These are phyloP conservation scores for Beta lomatogona DNA, from an alignment of 179 eudicot genomes.

Conservation along the genomic window DNA sequence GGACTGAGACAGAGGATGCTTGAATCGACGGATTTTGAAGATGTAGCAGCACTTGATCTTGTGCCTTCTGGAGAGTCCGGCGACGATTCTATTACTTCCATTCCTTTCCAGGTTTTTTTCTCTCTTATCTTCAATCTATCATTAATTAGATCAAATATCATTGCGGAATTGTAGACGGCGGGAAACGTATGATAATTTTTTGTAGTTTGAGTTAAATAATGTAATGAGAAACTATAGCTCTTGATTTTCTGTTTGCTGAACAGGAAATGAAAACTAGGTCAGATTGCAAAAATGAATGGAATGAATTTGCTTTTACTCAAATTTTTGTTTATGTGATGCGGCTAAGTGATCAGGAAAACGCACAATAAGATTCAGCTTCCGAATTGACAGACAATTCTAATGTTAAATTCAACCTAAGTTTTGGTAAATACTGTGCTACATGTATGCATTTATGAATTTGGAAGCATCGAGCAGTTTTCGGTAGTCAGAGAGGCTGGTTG, in stretches of 20 bases:
- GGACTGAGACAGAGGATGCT: too few relatives aligned
- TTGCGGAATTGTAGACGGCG: background rate
- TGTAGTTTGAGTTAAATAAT: background rate
- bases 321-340: background rate
- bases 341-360: background rate
- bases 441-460: background rate
- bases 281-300: background rate
- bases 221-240: background rate
- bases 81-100: conserved; percentile 50
- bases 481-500: background rate
- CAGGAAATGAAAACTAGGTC: background rate
- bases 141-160: background rate
- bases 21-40: too few relatives aligned
- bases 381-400: background rate
- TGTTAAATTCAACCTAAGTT: background rate
- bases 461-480: background rate
- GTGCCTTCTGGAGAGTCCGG: too few relatives aligned
- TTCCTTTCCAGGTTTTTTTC: conserved; percentile 80
- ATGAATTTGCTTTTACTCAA: background rate
- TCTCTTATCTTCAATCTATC: background rate
- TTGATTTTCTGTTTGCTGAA: background rate
- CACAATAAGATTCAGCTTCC: background rate
- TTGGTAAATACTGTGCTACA: background rate
- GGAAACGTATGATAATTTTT: background rate
- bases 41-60: too few relatives aligned